These are phyloP conservation scores for Phytophthora palmivora DNA, from an alignment of 352 stramenopile species.

Conservation along the genomic window DNA sequence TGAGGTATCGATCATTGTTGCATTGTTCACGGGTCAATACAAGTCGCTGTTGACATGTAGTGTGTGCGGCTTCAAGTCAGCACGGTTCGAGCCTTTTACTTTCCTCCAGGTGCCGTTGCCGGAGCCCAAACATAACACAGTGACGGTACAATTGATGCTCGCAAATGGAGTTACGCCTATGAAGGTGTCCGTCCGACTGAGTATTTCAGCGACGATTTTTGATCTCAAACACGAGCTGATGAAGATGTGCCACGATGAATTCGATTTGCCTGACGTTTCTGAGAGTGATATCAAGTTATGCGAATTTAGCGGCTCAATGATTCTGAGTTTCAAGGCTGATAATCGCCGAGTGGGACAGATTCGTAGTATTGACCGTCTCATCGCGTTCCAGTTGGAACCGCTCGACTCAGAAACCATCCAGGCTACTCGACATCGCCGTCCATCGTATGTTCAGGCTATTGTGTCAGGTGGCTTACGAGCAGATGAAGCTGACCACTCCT, in stretches of 20 bases:
- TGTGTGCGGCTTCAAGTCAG: conserved; percentile 95
- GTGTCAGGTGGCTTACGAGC: conserved; percentile 31
- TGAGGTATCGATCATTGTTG: conserved; percentile 98
- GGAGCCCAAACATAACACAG: conserved; percentile 86
- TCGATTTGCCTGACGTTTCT: conserved; percentile 63
- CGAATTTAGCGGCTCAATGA: conserved; percentile 88
- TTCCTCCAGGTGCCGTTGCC: conserved; percentile 89
- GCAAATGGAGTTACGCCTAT: conserved; percentile 75
- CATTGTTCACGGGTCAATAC: conserved; percentile 99
- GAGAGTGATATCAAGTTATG: conserved; percentile 88
- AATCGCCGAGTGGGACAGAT: conserved; percentile 86
- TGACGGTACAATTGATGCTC: conserved; percentile 83
- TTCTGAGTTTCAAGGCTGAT: conserved; percentile 89
- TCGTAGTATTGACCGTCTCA: conserved; percentile 85
- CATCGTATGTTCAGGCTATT: conserved; percentile 65
- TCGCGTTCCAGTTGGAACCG: conserved; percentile 86
- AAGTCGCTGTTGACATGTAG: conserved; percentile 97
- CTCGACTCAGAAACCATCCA: conserved; percentile 73
- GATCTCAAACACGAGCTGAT: conserved; percentile 89
- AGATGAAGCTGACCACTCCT: conserved; percentile 53
- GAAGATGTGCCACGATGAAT: conserved; percentile 81
- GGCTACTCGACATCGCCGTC: conserved; percentile 76
- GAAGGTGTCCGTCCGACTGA: conserved; percentile 83
- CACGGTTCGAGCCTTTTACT: conserved; percentile 94
- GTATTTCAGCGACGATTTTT: conserved; percentile 85